A percentile compares a stretch with the other conserved stretches of the same genome.
These are phyloP conservation scores for Naganishia vaughanmartiniae DNA, from an alignment of 768 basidiomycete genomes.

Conservation along the genomic window DNA sequence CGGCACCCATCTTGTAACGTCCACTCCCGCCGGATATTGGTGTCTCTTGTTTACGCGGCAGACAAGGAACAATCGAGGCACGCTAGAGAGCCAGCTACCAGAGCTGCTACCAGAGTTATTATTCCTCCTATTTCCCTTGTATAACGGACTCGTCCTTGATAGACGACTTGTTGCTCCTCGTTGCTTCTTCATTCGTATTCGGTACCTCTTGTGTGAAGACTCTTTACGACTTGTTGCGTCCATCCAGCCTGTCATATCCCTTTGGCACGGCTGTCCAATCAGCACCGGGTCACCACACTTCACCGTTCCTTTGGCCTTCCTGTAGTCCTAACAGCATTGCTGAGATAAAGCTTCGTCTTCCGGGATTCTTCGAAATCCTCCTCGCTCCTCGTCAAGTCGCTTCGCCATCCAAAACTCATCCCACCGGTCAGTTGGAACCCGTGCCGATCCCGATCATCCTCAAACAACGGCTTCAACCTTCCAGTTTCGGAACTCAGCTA, in stretches of 20 bases:
- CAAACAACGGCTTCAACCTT: not conserved
- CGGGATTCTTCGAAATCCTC: not conserved
- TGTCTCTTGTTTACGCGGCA: not conserved
- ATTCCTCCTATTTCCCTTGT: not conserved
- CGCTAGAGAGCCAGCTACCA: not conserved
- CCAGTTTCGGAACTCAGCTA: not conserved
- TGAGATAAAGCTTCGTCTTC: not conserved
- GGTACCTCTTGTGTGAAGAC: not conserved
- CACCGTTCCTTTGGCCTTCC: not conserved
- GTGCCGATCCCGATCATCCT: not conserved
- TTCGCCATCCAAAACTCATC: not conserved
- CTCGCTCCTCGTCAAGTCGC: not conserved
- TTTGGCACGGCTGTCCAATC: not conserved
- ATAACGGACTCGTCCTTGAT: not conserved
- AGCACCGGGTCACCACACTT: not conserved
- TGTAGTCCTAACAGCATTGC: not conserved
- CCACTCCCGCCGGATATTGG: not conserved
- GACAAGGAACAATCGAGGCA: constrained; percentile 1
- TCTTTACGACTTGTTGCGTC: not conserved
- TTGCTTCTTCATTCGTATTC: not conserved
- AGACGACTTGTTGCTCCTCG: no score
- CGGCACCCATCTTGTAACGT: not conserved
- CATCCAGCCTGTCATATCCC: not conserved
- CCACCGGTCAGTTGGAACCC: not conserved
- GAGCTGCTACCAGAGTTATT: no score